These are phyloP conservation scores for Termitomyces sp. DNA, from an alignment of 768 basidiomycete genomes.

Conservation along the genomic window DNA sequence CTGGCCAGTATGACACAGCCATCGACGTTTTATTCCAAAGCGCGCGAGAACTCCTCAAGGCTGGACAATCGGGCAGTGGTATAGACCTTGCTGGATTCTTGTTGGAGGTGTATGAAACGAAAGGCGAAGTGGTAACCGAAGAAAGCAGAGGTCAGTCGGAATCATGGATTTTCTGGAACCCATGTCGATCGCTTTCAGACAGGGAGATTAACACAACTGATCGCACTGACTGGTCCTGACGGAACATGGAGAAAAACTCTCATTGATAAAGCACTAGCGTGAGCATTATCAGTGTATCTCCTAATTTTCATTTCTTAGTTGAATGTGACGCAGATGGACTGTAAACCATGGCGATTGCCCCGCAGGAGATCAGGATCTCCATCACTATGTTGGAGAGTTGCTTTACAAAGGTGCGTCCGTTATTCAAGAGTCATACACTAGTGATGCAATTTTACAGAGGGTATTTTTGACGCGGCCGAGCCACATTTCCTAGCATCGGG, in stretches of 20 bases:
- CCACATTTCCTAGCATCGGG: constrained; percentile 80
- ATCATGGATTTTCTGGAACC: background rate
- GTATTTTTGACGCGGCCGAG: constrained; percentile 69
- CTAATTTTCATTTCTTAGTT: background rate
- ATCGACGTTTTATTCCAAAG: constrained; percentile 92
- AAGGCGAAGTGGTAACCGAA: constrained; percentile 65
- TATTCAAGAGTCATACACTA: background rate
- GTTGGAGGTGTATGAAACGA: constrained; percentile 77
- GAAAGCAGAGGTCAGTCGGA: constrained; percentile 68
- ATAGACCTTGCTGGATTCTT: constrained; percentile 78
- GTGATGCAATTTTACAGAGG: constrained; percentile 43
- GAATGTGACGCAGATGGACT: constrained; percentile 65
- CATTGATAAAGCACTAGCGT: constrained; percentile 82
- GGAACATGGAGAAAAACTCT: constrained; percentile 90
- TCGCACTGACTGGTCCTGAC: constrained; percentile 73
- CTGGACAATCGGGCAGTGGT: constrained; percentile 84
- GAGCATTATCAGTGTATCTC: constrained; percentile 22
- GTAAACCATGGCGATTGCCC: constrained; percentile 72
- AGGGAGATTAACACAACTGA: constrained; percentile 89
- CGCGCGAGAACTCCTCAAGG: constrained; percentile 83
- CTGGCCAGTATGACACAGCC: constrained; percentile 76
- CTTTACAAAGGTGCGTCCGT: constrained; percentile 66
- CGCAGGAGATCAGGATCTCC: constrained; percentile 82
- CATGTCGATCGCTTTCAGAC: constrained; percentile 16
- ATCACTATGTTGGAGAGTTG: constrained; percentile 87